Percentiles rank a stretch among this genome's conserved stretches.
phyloP scores from a whole-genome alignment of 2,329 filamentous ascomycete species.

The Colletotrichum salicis region DNA sequence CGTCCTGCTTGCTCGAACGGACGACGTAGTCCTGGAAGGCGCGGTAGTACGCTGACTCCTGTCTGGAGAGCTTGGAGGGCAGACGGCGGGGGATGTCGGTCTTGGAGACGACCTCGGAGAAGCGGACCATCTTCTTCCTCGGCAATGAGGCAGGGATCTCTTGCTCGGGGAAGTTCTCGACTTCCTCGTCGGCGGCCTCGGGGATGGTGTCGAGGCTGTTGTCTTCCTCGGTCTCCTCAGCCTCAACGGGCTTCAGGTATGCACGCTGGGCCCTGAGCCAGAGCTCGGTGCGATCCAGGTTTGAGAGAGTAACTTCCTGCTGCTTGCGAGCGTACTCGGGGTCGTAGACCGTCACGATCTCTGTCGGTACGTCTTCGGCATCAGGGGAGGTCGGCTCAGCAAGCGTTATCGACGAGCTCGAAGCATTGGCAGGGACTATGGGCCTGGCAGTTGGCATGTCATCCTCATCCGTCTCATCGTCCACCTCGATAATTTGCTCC shows the following conservation, averaged over 20 bases:
- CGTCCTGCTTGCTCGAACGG: conserved; percentile 74
- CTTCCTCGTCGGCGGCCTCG: conserved; percentile 46
- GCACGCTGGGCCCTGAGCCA: conserved; percentile 87
- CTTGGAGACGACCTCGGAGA: conserved; percentile 66
- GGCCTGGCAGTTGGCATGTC: conserved; percentile 76
- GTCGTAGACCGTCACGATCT: conserved; percentile 78
- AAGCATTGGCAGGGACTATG: conserved; percentile 40
- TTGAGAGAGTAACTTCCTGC: conserved; percentile 74
- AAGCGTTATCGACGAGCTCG: conserved; percentile 44
- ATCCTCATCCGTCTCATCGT: conserved; percentile 60
- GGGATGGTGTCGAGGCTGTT: conserved; percentile 48
- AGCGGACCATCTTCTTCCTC: conserved; percentile 81
- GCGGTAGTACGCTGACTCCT: conserved; percentile 86
- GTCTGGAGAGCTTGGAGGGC: conserved; percentile 62
- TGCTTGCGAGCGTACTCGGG: conserved; percentile 80
- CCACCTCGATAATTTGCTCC: conserved; percentile 75
- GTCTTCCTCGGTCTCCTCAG: conserved; percentile 45
- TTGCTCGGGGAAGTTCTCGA: conserved; percentile 42
- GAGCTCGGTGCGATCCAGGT: conserved; percentile 83
- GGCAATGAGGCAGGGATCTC: conserved; percentile 40
- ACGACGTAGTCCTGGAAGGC: conserved; percentile 83
- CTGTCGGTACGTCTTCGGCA: conserved; percentile 68
- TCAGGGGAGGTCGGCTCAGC: conserved; percentile 54
- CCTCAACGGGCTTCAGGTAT: conserved; percentile 76
- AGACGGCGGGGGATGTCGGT: conserved; percentile 60